Conservation (phyloP, 2,329 filamentous ascomycete species). For the Plectosphaerella plurivora region DNA sequence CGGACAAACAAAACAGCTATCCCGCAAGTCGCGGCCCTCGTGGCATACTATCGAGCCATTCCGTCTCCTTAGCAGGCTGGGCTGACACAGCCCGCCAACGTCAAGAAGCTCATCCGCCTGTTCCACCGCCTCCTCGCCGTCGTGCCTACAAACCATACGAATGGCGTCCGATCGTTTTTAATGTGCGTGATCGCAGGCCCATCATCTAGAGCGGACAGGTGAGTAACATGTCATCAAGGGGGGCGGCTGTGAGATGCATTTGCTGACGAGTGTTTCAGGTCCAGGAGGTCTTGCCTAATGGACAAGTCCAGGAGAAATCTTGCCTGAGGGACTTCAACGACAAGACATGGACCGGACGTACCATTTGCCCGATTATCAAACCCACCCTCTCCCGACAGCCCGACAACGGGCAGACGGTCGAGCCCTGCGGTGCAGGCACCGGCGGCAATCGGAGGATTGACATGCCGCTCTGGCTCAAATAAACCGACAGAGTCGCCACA, state of each 20-base stretch:
- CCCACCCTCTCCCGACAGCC: background rate
- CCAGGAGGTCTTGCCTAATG: too few relatives aligned
- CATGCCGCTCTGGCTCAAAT: too few relatives aligned
- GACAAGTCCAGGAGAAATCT: too few relatives aligned
- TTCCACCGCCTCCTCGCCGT: conserved; percentile 1
- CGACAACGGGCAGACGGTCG: background rate
- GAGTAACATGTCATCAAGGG: too few relatives aligned
- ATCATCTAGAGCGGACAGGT: background rate
- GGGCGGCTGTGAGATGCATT: too few relatives aligned
- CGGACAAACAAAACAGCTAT: background rate
- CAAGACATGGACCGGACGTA: background rate
- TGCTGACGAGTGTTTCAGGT: too few relatives aligned
- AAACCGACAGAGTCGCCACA: too few relatives aligned
- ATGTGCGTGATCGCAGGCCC: background rate
- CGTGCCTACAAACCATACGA: background rate
- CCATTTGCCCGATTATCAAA: background rate
- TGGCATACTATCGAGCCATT: conserved; percentile 1
- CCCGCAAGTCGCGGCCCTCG: background rate
- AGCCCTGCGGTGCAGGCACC: background rate
- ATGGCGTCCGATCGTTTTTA: background rate
- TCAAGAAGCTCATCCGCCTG: background rate
- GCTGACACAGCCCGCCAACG: background rate
- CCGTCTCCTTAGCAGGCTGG: background rate
- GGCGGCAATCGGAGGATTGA: background rate
- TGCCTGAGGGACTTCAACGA: background rate